Evolutionary conservation across 2,329 filamentous ascomycete species (phyloP).

Genomic region (Penicillium digitatum): DNA sequence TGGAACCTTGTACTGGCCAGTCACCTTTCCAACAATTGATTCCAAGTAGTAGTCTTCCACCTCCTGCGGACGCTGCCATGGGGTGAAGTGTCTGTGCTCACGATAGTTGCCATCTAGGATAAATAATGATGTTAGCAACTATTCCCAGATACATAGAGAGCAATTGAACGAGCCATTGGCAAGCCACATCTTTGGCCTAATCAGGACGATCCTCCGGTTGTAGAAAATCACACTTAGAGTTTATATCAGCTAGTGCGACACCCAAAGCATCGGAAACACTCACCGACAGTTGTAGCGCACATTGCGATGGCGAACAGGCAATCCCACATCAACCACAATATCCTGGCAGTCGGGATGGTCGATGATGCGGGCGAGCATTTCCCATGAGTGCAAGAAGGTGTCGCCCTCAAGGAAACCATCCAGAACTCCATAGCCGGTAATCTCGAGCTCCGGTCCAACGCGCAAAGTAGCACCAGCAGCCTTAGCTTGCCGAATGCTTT

Average conservation of each 20-base stretch:
- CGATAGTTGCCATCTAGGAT: constrained; percentile 57
- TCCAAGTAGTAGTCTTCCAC: constrained; percentile 64
- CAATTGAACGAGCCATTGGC: constrained; percentile 50
- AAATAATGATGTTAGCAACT: background rate
- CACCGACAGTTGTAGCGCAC: constrained; percentile 61
- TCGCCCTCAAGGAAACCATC: constrained; percentile 63
- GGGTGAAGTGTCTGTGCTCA: constrained; percentile 60
- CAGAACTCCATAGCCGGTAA: constrained; percentile 52
- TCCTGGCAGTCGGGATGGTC: constrained; percentile 46
- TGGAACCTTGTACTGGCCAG: constrained; percentile 54
- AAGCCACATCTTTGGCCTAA: constrained; percentile 68
- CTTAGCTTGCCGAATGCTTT: constrained; percentile 60
- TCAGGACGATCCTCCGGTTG: constrained; percentile 65
- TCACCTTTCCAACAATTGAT: constrained; percentile 54
- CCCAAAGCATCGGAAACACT: background rate
- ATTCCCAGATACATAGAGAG: background rate
- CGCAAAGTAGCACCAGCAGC: constrained; percentile 59
- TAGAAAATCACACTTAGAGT: constrained; percentile 51
- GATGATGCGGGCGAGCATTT: constrained; percentile 60
- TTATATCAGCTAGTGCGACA: background rate
- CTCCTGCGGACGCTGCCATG: constrained; percentile 56
- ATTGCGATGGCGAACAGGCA: constrained; percentile 61
- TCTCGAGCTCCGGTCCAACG: constrained; percentile 54
- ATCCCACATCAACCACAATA: constrained; percentile 18
- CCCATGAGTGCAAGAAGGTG: constrained; percentile 58